phyloP scores from a whole-genome alignment of 768 basidiomycete genomes.

The Auricularia cornea region DNA sequence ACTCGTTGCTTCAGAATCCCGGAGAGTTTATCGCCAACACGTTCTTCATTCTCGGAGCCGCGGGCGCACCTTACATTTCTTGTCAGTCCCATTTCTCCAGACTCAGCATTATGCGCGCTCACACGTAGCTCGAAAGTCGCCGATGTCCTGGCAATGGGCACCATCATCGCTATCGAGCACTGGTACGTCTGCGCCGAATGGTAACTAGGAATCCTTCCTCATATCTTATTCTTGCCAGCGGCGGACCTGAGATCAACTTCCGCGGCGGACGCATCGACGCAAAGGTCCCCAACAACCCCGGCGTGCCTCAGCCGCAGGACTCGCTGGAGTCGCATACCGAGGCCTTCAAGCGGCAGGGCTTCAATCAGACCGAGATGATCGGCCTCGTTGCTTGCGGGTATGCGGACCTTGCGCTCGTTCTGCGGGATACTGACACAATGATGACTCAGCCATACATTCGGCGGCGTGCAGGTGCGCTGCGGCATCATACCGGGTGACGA shows the following conservation, averaged over 20 bases:
- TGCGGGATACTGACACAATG: not conserved
- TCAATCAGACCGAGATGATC: conserved; percentile 39
- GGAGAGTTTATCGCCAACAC: conserved; percentile 23
- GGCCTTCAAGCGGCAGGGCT: conserved; percentile 37
- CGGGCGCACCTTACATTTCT: too few species aligned
- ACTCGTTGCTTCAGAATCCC: conserved; percentile 42
- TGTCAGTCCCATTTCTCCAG: too few species aligned
- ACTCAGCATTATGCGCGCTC: too few species aligned
- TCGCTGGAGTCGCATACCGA: conserved; percentile 30
- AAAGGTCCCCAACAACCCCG: conserved; percentile 27
- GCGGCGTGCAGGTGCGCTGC: too few species aligned
- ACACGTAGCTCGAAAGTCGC: conserved; percentile 24
- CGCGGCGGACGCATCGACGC: conserved; percentile 38
- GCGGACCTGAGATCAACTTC: conserved; percentile 38
- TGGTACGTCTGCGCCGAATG: conserved; percentile 15
- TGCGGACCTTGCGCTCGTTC: not conserved
- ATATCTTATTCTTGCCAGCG: conserved; percentile 5
- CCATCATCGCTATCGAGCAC: conserved; percentile 30
- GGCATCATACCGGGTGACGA: too few species aligned
- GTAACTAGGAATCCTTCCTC: not conserved
- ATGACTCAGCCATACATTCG: not conserved
- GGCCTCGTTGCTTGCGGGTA: conserved; percentile 39
- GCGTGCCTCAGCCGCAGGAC: conserved; percentile 38
- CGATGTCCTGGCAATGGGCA: conserved; percentile 36
- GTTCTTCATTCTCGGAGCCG: too few species aligned